A percentile compares a stretch with the other conserved stretches of the same genome.
Evolutionary conservation across 345 rosid genomes (phyloP).

Genomic region (Garcia nutans): DNA sequence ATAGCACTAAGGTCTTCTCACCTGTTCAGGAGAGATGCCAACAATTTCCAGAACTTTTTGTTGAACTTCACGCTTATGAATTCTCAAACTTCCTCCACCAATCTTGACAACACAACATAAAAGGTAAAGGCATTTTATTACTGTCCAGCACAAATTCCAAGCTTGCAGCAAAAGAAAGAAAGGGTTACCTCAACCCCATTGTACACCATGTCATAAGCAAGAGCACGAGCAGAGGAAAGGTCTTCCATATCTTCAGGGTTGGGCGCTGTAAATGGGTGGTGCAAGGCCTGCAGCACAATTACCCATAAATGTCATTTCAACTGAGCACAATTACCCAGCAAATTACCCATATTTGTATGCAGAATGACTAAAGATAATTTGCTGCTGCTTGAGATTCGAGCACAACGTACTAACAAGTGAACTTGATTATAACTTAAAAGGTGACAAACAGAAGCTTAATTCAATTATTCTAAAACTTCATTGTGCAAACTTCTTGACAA

Average conservation of each 20-base stretch:
- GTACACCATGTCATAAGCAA: conserved; percentile 97
- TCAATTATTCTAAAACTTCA: not conserved
- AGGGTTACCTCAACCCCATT: conserved; percentile 85
- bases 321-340: not conserved
- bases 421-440: not conserved
- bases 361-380: not conserved
- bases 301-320: not conserved
- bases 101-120: conserved; percentile 48
- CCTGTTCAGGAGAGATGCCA: conserved; percentile 80
- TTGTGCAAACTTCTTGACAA: not conserved
- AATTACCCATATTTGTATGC: not conserved
- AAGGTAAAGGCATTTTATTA: not conserved
- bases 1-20: conserved; percentile 24
- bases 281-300: conserved; percentile 63
- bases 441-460: not conserved
- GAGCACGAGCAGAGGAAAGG: conserved; percentile 87
- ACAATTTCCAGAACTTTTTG: conserved; percentile 79
- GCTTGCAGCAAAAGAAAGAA: conserved; percentile 1
- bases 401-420: no score
- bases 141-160: conserved; percentile 2
- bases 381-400: not conserved
- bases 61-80: conserved; percentile 80
- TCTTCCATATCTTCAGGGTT: conserved; percentile 82
- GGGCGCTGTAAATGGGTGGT: conserved; percentile 98
- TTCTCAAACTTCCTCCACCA: conserved; percentile 99